Evolutionary conservation across 352 stramenopile species (phyloP).

Genomic region (Phytopythium mirpurense): DNA sequence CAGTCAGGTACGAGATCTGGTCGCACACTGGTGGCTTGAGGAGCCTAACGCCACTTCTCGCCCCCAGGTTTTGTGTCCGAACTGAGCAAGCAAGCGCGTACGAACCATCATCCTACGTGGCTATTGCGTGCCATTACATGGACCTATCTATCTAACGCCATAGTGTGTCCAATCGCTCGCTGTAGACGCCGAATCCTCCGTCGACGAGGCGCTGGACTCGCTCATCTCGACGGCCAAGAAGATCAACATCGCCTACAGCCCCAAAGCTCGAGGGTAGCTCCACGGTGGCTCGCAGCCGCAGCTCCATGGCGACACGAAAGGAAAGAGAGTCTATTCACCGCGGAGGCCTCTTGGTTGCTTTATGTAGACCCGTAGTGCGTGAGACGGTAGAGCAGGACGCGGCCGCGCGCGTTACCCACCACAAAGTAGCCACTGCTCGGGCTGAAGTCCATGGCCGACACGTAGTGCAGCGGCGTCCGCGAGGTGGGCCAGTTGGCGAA

Average conservation of each 20-base stretch:
- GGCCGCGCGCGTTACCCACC: conserved; percentile 95
- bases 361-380: conserved; percentile 92
- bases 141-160: too few relatives aligned
- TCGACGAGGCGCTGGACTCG: conserved; percentile 48
- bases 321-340: conserved; percentile 9
- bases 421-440: conserved; percentile 92
- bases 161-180: too few relatives aligned
- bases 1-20: too few relatives aligned
- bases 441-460: conserved; percentile 95
- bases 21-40: too few relatives aligned
- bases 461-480: conserved; percentile 95
- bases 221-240: conserved; percentile 64
- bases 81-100: not conserved
- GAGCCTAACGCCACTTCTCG: not conserved
- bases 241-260: conserved; percentile 43
- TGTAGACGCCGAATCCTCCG: conserved; percentile 22
- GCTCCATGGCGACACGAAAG: not conserved
- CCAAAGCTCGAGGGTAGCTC: not conserved
- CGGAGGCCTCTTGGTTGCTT: conserved; percentile 12
- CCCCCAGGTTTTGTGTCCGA: not conserved
- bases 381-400: conserved; percentile 95
- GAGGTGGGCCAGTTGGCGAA: conserved; percentile 98
- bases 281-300: not conserved
- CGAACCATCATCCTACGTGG: not conserved
- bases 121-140: conserved; percentile 1